phyloP scores from a whole-genome alignment of 202 grass and related monocot species.

The Alloteropsis angusta region DNA sequence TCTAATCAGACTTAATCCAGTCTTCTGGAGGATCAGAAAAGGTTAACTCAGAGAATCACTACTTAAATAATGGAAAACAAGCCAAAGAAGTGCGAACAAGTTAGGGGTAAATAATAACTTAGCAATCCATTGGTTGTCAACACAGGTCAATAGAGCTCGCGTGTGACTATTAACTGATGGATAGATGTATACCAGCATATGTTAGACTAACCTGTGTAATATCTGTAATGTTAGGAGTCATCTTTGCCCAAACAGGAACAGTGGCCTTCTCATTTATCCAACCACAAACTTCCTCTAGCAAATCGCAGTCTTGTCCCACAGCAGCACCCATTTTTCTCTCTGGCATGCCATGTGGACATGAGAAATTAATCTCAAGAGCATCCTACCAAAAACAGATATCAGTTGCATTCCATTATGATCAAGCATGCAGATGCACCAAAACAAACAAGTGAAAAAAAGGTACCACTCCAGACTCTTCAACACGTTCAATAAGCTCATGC shows the following conservation, averaged over 20 bases:
- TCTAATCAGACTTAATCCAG: neutral
- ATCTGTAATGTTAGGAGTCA: slow-evolving; percentile 97
- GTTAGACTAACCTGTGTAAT: slow-evolving; percentile 62
- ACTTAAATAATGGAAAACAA: slow-evolving; percentile 5
- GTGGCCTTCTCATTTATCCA: slow-evolving; percentile 99
- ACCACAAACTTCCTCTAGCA: slow-evolving; percentile 80
- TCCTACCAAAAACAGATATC: slow-evolving; percentile 40
- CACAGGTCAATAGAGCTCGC: neutral
- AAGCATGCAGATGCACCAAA: neutral
- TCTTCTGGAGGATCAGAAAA: neutral
- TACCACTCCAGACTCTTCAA: slow-evolving; percentile 79
- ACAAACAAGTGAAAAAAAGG: slow-evolving; percentile 2
- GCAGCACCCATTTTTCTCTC: slow-evolving; percentile 98
- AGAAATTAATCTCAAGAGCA: slow-evolving; percentile 99
- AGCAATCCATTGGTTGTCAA: neutral
- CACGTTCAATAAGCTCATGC: slow-evolving; percentile 91
- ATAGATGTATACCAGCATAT: neutral
- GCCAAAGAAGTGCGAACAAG: neutral
- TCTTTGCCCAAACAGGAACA: slow-evolving; percentile 97
- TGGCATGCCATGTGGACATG: slow-evolving; percentile 97
- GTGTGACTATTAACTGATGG: neutral
- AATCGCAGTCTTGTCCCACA: slow-evolving; percentile 85
- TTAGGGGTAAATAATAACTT: neutral
- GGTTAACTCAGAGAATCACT: neutral
- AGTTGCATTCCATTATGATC: slow-evolving; percentile 6